These are phyloP conservation scores for Yarrowia porcina DNA, from an alignment of 805 yeast genomes.

Conservation along the genomic window DNA sequence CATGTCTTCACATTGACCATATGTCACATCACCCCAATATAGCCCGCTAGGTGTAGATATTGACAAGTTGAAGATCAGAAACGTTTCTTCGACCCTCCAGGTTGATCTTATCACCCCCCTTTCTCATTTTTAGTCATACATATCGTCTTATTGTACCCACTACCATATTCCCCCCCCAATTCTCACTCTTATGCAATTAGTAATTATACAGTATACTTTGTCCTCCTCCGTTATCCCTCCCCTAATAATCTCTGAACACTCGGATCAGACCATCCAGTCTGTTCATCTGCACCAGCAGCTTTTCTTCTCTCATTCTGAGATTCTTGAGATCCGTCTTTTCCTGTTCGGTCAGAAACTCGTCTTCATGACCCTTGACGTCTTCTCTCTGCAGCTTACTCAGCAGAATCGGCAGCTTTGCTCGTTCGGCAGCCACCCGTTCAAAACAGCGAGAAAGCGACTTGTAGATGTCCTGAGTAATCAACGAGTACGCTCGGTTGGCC, in stretches of 20 bases:
- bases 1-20: too few relatives aligned
- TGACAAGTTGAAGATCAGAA: too few relatives aligned
- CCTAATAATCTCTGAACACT: slow-evolving; percentile 41
- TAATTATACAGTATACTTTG: neutral
- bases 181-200: neutral
- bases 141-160: too few relatives aligned
- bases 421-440: slow-evolving; percentile 39
- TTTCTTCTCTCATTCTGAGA: slow-evolving; percentile 41
- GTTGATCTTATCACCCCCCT: too few relatives aligned
- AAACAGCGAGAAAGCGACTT: slow-evolving; percentile 48
- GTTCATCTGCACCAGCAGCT: slow-evolving; percentile 36
- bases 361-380: slow-evolving; percentile 82
- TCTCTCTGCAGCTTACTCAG: slow-evolving; percentile 81
- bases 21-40: too few relatives aligned
- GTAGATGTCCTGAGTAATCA: slow-evolving; percentile 49
- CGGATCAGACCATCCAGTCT: slow-evolving; percentile 40
- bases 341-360: slow-evolving; percentile 64
- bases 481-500: slow-evolving; percentile 48
- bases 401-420: slow-evolving; percentile 60
- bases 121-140: too few relatives aligned
- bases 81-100: too few relatives aligned
- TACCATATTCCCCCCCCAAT: too few relatives aligned
- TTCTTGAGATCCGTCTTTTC: slow-evolving; percentile 70
- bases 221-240: neutral
- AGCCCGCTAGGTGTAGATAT: too few relatives aligned